phyloP scores from a whole-genome alignment of 2,329 filamentous ascomycete species.

The Xylaria sp. region DNA sequence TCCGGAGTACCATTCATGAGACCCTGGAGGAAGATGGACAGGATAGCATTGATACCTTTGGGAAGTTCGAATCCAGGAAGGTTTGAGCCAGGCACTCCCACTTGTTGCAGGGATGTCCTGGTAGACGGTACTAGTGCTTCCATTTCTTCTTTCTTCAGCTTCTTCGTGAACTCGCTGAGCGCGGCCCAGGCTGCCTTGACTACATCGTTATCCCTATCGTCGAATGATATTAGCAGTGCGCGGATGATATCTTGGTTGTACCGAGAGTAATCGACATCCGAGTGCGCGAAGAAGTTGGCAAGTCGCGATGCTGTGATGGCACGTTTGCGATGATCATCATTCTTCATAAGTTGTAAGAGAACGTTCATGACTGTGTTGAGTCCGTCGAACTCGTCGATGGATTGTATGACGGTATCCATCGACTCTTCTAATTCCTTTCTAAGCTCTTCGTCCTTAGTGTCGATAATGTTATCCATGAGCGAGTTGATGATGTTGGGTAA shows the following conservation, averaged over 20 bases:
- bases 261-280: slow-evolving; percentile 88
- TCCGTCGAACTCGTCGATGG: slow-evolving; percentile 95
- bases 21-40: slow-evolving; percentile 97
- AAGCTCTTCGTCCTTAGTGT: slow-evolving; percentile 78
- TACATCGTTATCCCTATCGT: slow-evolving; percentile 83
- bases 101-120: slow-evolving; percentile 84
- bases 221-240: slow-evolving; percentile 89
- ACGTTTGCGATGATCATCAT: slow-evolving; percentile 89
- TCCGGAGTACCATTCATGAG: slow-evolving; percentile 96
- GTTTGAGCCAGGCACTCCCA: slow-evolving; percentile 86
- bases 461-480: slow-evolving; percentile 91
- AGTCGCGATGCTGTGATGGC: slow-evolving; percentile 82
- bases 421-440: slow-evolving; percentile 78
- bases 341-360: slow-evolving; percentile 86
- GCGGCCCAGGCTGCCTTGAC: slow-evolving; percentile 92
- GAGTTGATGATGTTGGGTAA: slow-evolving; percentile 91
- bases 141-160: slow-evolving; percentile 97
- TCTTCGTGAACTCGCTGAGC: slow-evolving; percentile 86
- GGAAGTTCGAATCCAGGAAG: slow-evolving; percentile 90
- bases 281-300: slow-evolving; percentile 83
- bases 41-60: slow-evolving; percentile 95
- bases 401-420: slow-evolving; percentile 89
- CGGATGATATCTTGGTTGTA: slow-evolving; percentile 97
- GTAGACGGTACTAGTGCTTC: slow-evolving; percentile 89
- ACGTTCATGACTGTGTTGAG: slow-evolving; percentile 96